phyloP scores from a whole-genome alignment of 192 early-diverging fungal genomes.

The Spizellomyces punctatus region DNA sequence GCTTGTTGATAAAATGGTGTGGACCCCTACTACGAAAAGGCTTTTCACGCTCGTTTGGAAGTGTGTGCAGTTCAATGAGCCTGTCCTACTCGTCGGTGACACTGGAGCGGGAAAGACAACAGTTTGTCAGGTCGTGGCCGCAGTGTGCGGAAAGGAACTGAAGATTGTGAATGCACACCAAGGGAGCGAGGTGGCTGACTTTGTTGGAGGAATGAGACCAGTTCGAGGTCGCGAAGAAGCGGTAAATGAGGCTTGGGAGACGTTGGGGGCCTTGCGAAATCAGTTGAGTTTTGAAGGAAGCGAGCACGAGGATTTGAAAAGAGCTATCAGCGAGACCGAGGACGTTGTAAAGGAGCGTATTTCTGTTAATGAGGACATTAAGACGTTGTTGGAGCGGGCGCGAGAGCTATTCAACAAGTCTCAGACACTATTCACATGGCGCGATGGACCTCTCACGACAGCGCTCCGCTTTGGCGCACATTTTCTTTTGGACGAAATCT shows the following conservation, averaged over 20 bases:
- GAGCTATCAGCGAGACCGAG: conserved; percentile 2
- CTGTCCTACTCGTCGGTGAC: conserved; percentile 93
- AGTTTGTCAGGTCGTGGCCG: conserved; percentile 90
- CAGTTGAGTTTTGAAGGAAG: neutral
- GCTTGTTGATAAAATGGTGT: conserved; percentile 65
- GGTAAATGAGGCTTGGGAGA: conserved; percentile 50
- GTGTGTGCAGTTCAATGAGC: conserved; percentile 81
- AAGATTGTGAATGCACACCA: conserved; percentile 97
- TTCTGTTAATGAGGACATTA: neutral
- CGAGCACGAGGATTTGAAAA: conserved; percentile 9
- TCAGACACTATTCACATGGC: conserved; percentile 88
- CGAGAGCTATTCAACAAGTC: conserved; percentile 2
- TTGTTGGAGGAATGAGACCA: conserved; percentile 92
- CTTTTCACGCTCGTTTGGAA: conserved; percentile 83
- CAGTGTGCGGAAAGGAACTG: conserved; percentile 62
- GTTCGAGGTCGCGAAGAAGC: conserved; percentile 72
- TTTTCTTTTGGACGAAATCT: conserved; percentile 98
- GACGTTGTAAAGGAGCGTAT: neutral
- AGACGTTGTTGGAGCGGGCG: neutral
- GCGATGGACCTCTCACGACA: conserved; percentile 92
- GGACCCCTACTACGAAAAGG: conserved; percentile 93
- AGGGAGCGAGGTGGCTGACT: conserved; percentile 91
- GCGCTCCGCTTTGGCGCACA: conserved; percentile 84
- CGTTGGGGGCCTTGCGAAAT: conserved; percentile 40
- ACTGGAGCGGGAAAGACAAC: conserved; percentile 99